Base-by-base conservation (phyloP, 1,139 yeast genomes). In the Chernovozyma sophiae-reginae region DNA sequence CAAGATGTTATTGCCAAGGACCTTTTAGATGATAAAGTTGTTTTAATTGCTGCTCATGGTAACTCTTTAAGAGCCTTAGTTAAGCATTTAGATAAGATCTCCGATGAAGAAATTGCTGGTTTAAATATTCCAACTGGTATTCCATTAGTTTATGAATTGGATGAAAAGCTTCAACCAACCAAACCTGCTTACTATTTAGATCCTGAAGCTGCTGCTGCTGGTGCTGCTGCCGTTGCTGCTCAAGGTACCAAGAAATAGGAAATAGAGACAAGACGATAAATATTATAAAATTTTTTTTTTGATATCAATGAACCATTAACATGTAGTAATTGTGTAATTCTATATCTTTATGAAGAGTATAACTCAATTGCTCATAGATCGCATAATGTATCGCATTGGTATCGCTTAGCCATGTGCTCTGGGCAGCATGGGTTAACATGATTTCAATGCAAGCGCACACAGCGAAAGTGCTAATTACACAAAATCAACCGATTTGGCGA, bases 161-260 rank as follows among this genome's bases (percentile, higher is more conserved):
- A 90, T 65, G 84, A 77, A 44, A 61, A 76, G 58, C 83, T 90
- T 72, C 79, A 80, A 71, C 97, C 97, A 70, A 74, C 82, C 61
- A 89, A 89, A 81, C 86, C 90, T 50, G 83, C 95, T 54, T 86
- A 89, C 78, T 90, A 90, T 81, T 83, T 90, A 72, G 97, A 90
- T 73, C 97, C 97, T 56, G 97, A 87, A 74, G 97, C 97, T 60
- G 97, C 97, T 61, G 96, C 89, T 49, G 97, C 97, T 43, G 97
- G 97, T 77, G 97, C 97, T 50, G 97, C 97, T 58, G 97, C 97
- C 43, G 97, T 90, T 53, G 97, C 97, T 56, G 87, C 87, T 59
- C 97, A 90, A 77, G 97, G 97, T 67, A 53, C 68, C 31, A 71
- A 70, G 63, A 65, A 69, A 56, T 67, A 65, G 46, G n/a, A n/a